Evolutionary conservation across 352 stramenopile genomes (phyloP), one percentile per base, ranked within the genome.

Genomic region (Thraustotheca clavata): DNA sequence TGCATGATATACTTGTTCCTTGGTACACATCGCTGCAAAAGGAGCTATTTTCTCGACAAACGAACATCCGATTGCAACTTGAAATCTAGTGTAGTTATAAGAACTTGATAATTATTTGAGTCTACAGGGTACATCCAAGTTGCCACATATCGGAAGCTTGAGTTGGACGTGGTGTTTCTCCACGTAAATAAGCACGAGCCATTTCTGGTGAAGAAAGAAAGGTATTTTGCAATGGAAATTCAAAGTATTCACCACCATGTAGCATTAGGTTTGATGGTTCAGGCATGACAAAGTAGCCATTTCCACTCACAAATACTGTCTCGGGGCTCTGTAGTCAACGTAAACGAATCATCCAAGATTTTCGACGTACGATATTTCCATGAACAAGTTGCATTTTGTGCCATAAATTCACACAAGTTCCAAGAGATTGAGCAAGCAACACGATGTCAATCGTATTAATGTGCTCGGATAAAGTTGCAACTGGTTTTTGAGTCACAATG

Each of bases 111-210:
- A 18, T 32, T 61, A 41, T 4, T 11, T 18, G 40, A 26, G 70
- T 76, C 34, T 77, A 90, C 81, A 88, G 71, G 43, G 86, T 67
- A 41, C 81, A 90, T 4, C 81, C 81, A 31, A 90, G 85, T 36
- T 90, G 81, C 81, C 81, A 90, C 33, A 88, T 75, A 68, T 90
- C 81, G 4, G 76, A 83, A 2, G 69, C 68, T 20, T 67, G 54
- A 0, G 76, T 88, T 5, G 79, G 76, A 3, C 66, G 41, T 34
- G 86, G 87, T 11, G 59, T 39, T 3, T 78, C 73, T 20, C 72
- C 72, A 2, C 22, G 49, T 7, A 88, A 62, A 43, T 88, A 82
- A 36, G 54, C 71, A 27, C 65, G 72, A 8, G 76, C 77, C 5
- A 79, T 78, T 49, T 90, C 81, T 1, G 79, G 81, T 4, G 79